These are phyloP conservation scores for Aspergillus steynii DNA, from an alignment of 495 filamentous ascomycete species.

Conservation along the genomic window DNA sequence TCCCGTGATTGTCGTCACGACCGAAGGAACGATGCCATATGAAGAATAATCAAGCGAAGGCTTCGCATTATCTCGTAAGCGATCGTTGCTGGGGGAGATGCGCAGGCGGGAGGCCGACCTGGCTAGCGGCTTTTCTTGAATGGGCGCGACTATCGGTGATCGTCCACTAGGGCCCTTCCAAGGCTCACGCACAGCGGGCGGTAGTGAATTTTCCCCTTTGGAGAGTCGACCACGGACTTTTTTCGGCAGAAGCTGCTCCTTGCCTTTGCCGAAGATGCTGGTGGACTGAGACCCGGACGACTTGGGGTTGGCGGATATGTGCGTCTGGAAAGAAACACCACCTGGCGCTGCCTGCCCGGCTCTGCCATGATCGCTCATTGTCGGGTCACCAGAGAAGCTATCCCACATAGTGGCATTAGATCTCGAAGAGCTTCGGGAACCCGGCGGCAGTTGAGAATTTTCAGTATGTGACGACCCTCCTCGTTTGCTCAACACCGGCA, in stretches of 20 bases:
- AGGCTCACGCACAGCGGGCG: constrained; percentile 36
- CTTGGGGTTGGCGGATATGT: constrained; percentile 17
- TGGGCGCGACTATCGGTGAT: constrained; percentile 38
- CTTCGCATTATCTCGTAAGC: constrained; percentile 14
- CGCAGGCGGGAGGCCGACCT: constrained; percentile 29
- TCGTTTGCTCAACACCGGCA: constrained; percentile 24
- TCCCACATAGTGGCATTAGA: constrained; percentile 43
- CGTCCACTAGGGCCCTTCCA: constrained; percentile 56
- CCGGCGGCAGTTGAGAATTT: constrained; percentile 1
- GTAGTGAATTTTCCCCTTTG: constrained; percentile 26
- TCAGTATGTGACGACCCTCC: constrained; percentile 11
- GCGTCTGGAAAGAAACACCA: constrained; percentile 23
- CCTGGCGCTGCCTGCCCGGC: constrained; percentile 22
- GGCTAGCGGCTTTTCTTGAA: constrained; percentile 26
- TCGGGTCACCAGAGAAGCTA: constrained; percentile 51
- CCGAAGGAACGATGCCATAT: constrained; percentile 27
- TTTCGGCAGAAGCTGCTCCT: constrained; percentile 35
- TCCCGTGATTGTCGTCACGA: constrained; percentile 43
- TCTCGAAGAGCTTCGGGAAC: constrained; percentile 18
- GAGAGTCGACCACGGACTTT: constrained; percentile 28
- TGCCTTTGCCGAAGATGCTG: constrained; percentile 32
- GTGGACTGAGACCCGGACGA: constrained; percentile 23
- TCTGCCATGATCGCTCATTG: constrained; percentile 33
- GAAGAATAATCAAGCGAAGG: constrained; percentile 9
- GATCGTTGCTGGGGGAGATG: constrained; percentile 18